Percentiles rank a stretch among this genome's conserved stretches.
Conservation (phyloP, 257 asterid species). For the Buddleja alternifolia region DNA sequence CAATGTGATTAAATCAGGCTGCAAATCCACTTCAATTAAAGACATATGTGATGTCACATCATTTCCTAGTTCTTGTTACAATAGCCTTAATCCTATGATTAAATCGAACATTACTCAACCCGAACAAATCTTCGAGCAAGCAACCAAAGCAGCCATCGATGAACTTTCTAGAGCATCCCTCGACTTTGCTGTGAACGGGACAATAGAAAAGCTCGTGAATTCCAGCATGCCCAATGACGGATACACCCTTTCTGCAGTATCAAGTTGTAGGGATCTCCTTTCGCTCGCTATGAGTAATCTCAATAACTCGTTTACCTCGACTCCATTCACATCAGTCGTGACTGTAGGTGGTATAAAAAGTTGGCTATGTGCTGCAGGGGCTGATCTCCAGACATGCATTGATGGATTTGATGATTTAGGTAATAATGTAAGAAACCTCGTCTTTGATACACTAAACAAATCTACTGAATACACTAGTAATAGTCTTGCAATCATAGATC, state of each 20-base stretch:
- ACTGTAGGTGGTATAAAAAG: not conserved
- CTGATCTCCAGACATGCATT: conserved; percentile 23
- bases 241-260: conserved; percentile 22
- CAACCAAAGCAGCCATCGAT: not conserved
- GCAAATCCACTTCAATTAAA: not conserved
- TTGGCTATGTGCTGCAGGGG: conserved; percentile 22
- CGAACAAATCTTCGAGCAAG: not conserved
- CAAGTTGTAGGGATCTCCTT: conserved; percentile 20
- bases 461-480: not conserved
- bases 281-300: conserved; percentile 20
- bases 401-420: conserved; percentile 24
- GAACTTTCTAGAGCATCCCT: conserved; percentile 10
- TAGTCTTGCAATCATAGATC: not conserved
- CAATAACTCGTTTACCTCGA: not conserved
- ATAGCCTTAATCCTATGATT: not conserved
- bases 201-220: not conserved
- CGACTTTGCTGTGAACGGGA: conserved; percentile 8
- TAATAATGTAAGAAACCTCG: not conserved
- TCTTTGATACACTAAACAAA: not conserved
- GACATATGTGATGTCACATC: not conserved
- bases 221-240: not conserved
- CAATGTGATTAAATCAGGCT: not conserved
- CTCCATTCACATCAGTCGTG: not conserved
- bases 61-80: too few species aligned
- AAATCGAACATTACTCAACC: not conserved